Evolutionary conservation across 352 stramenopile genomes (phyloP), one percentile per base, ranked within the genome.

Genomic region (Phytophthora foliorum): DNA sequence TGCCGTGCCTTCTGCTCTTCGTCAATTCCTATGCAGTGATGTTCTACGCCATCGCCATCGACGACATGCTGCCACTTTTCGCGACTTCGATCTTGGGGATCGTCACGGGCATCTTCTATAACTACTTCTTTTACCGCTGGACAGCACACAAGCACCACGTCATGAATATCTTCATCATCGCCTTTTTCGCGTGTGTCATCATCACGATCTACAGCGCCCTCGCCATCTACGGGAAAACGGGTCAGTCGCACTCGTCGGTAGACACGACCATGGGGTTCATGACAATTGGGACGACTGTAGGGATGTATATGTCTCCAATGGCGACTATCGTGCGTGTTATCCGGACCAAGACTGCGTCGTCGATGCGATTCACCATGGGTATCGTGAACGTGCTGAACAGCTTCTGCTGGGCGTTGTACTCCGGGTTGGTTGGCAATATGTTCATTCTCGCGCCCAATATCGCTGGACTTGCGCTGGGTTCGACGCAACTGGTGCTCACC

Each of bases 311-410:
- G 51, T 86, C 78, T 6, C 77, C 75, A 4, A 74, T 89, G 32
- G 71, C 67, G 36, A 78, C 62, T 3, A 80, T 86, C 41, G 61
- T 56, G 11, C 53, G 68, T 13, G 80, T 86, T 22, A 29, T 89
- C 41, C 41, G 11, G 2, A 77, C 57, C 51, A 82, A 81, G 49
- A 82, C 71, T 14, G 57, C 77, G 22, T 72, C 67, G 10, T 90
- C 72, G 7, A 84, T 90, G 62, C 71, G 67, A 16, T 72, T 88
- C 36, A 63, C 66, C 0, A 88, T 88, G 77, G 69, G 81, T 4
- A 22, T 78, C 8, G 73, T 81, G 1, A 76, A 70, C 14, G 51
- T 74, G 0, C 13, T 74, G 29, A 88, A 87, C 66, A 84, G 79
- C 19, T 55, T 57, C 14, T 66, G 81, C 16, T 89, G 78, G 78